These are phyloP conservation scores for Delonix regia DNA, from an alignment of 306 rosid genomes.

Conservation along the genomic window DNA sequence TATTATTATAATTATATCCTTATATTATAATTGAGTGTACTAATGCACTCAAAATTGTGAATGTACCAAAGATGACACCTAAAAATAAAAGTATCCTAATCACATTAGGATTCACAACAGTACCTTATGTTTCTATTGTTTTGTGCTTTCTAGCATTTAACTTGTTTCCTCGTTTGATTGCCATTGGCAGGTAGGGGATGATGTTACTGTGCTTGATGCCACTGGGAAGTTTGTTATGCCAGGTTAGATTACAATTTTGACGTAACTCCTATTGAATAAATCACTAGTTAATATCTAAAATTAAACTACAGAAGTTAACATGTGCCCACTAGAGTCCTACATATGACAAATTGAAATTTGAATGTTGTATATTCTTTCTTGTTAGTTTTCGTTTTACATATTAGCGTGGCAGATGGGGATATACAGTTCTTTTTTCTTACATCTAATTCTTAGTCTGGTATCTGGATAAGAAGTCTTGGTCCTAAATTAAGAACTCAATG, in stretches of 20 bases:
- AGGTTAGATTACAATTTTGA: constrained; percentile 52
- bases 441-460: constrained; percentile 14
- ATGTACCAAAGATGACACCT: too few species aligned
- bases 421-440: constrained; percentile 13
- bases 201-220: constrained; percentile 82
- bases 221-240: constrained; percentile 97
- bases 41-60: too few species aligned
- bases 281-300: background rate
- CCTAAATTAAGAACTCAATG: constrained; percentile 10
- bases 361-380: background rate
- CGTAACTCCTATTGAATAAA: background rate
- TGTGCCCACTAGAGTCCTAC: background rate
- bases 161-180: constrained; percentile 20
- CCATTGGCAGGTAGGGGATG: constrained; percentile 72
- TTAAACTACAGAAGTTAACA: background rate
- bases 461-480: background rate
- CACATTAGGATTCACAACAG: too few species aligned
- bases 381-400: background rate
- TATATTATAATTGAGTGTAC: too few species aligned
- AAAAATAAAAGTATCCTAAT: too few species aligned
- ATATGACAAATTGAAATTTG: background rate
- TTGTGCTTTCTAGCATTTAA: constrained; percentile 26
- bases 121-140: background rate
- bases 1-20: too few species aligned
- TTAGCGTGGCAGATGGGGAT: background rate